Evolutionary conservation across 164 flowering plant species (phyloP), one percentile per base, ranked within the genome.

Genomic region (Paratinospora sagittata): DNA sequence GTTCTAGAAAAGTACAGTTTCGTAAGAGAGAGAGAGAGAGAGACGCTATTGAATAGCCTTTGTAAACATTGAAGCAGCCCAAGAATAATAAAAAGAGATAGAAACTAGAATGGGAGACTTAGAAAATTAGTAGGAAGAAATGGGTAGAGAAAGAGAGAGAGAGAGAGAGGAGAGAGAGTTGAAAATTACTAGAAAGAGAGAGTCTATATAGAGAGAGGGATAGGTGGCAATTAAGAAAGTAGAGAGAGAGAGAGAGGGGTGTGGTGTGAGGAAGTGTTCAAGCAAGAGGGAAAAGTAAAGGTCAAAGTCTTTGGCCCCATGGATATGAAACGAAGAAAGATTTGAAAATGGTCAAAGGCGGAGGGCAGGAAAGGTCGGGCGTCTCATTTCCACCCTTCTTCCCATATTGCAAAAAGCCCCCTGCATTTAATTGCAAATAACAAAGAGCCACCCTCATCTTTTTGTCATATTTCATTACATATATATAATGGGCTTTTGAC

Each of bases 261-360:
- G 16, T 8, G 0, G 27, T n/a, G 16, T n/a, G n/a, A n/a, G n/a
- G 69, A 66, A 66, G 13, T 10, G 27, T 66, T 12, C n/a, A 24
- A 41, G 49, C 21, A 19, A 30, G 2, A 14, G 8, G n/a, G 58
- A 67, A 49, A 30, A 45, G 60, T 47, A 67, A 13, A 21, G 41
- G 39, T 49, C 39, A 49, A 68, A 68, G 70, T 68, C 70, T 47
- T 6, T 17, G 61, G 13, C 27, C 8, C 19, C 55, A 4, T 47
- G 55, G 19, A 47, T 47, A 0, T 47, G 55, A 47, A 10, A 12
- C 8, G 55, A 12, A 0, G 34, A 30, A 60, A 34, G 17, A 0
- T 23, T 70, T 41, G 47, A 34, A 58, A 23, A 61, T 33, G 1
- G 66, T 58, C 65, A 70, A 41, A 70, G 72, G 65, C 24, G 34